phyloP scores from a whole-genome alignment of 441 rosid genomes.

The Pelargonium fulgidum region DNA sequence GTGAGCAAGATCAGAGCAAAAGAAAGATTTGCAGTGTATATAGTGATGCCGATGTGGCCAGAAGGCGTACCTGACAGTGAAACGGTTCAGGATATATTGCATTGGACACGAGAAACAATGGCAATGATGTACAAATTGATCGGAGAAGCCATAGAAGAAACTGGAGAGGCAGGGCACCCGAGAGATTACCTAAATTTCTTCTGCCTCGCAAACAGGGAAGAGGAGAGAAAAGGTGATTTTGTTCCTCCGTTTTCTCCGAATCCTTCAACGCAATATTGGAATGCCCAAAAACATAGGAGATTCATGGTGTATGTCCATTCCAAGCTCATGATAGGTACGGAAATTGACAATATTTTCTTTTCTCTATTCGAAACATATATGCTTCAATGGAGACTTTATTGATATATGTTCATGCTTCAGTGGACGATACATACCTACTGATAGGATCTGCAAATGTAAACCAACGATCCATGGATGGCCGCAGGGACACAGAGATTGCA shows the following conservation, averaged over 20 bases:
- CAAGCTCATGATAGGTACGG: conserved; percentile 83
- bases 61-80: conserved; percentile 81
- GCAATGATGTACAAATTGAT: conserved; percentile 68
- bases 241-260: conserved; percentile 48
- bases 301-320: conserved; percentile 93
- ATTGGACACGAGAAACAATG: conserved; percentile 82
- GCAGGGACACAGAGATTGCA: conserved; percentile 82
- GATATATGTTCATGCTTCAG: conserved; percentile 24
- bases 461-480: conserved; percentile 87
- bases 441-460: conserved; percentile 82
- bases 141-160: conserved; percentile 58
- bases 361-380: neutral
- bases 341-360: neutral
- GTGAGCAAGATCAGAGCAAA: conserved; percentile 47
- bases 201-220: conserved; percentile 82
- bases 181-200: conserved; percentile 76
- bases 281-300: conserved; percentile 67
- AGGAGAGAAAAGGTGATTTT: conserved; percentile 41
- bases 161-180: conserved; percentile 46
- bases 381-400: neutral
- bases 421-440: conserved; percentile 60
- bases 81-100: conserved; percentile 71
- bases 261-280: conserved; percentile 61
- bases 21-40: conserved; percentile 68
- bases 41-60: conserved; percentile 94